These are phyloP conservation scores for Odontarrhena argentea DNA, from an alignment of 345 rosid species.

Conservation along the genomic window DNA sequence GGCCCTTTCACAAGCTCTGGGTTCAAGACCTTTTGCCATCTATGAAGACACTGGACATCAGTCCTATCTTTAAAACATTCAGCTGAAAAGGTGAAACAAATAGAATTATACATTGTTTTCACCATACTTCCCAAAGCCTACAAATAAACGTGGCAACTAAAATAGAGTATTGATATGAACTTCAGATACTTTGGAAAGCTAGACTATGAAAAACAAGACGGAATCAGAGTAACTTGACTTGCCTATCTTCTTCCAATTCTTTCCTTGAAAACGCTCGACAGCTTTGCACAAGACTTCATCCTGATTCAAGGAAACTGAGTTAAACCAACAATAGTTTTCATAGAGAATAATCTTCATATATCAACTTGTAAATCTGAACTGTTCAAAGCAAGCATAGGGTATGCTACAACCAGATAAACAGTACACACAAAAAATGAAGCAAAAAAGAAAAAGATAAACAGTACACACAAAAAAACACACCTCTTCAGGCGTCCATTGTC, in stretches of 20 bases:
- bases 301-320: conserved; percentile 43
- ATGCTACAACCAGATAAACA: conserved; percentile 6
- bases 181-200: conserved; percentile 1
- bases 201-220: conserved; percentile 15
- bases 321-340: conserved; percentile 2
- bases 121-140: conserved; percentile 13
- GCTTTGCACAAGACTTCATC: conserved; percentile 93
- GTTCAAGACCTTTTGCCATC: conserved; percentile 99
- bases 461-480: conserved; percentile 27
- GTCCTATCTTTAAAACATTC: conserved; percentile 97
- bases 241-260: conserved; percentile 99
- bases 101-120: conserved; percentile 42
- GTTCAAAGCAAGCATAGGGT: conserved; percentile 25
- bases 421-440: neutral
- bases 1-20: conserved; percentile 99
- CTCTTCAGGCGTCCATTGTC: conserved; percentile 45
- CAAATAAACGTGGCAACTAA: conserved; percentile 9
- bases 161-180: conserved; percentile 12
- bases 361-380: conserved; percentile 8
- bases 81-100: conserved; percentile 56
- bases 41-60: conserved; percentile 98
- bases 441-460: conserved; percentile 8
- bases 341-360: conserved; percentile 12
- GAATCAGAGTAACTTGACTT: conserved; percentile 25
- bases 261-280: conserved; percentile 94